phyloP scores from a whole-genome alignment of 2,329 filamentous ascomycete species.

The Aspergillus tamarii region DNA sequence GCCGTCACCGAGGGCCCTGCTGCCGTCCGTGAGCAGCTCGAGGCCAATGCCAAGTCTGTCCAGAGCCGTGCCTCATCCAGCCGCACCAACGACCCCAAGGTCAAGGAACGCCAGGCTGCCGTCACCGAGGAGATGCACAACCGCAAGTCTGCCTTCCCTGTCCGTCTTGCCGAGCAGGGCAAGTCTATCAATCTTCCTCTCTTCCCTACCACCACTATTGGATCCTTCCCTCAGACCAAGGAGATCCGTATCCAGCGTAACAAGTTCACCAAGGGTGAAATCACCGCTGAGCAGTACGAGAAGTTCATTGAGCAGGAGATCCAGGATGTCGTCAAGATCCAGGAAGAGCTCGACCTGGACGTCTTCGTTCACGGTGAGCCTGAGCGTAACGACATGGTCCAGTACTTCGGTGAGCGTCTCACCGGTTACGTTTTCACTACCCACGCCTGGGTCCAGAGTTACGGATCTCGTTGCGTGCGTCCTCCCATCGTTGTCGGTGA shows the following conservation, averaged over 20 bases:
- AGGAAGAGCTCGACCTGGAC: constrained; percentile 96
- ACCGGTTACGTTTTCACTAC: constrained; percentile 98
- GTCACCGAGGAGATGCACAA: constrained; percentile 84
- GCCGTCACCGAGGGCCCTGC: constrained; percentile 92
- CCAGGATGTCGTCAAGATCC: constrained; percentile 88
- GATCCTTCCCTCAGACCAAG: constrained; percentile 99
- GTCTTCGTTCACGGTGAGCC: constrained; percentile 98
- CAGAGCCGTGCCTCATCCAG: constrained; percentile 87
- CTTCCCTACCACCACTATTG: constrained; percentile 99
- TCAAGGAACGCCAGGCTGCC: constrained; percentile 94
- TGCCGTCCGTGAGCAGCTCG: constrained; percentile 81
- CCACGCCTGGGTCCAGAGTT: constrained; percentile 97
- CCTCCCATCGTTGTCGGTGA: constrained; percentile 98
- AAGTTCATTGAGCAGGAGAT: constrained; percentile 99
- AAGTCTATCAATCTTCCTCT: constrained; percentile 89
- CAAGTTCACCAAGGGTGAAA: constrained; percentile 99
- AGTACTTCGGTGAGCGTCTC: constrained; percentile 98
- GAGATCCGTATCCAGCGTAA: constrained; percentile 96
- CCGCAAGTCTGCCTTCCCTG: constrained; percentile 86
- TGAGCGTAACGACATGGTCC: constrained; percentile 99
- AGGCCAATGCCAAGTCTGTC: constrained; percentile 95
- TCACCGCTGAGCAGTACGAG: constrained; percentile 89
- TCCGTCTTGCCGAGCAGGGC: constrained; percentile 85
- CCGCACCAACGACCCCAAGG: constrained; percentile 94
- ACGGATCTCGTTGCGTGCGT: constrained; percentile 97